These are phyloP conservation scores for Triglochin maritima DNA, from an alignment of 106 monocot genomes.

Conservation along the genomic window DNA sequence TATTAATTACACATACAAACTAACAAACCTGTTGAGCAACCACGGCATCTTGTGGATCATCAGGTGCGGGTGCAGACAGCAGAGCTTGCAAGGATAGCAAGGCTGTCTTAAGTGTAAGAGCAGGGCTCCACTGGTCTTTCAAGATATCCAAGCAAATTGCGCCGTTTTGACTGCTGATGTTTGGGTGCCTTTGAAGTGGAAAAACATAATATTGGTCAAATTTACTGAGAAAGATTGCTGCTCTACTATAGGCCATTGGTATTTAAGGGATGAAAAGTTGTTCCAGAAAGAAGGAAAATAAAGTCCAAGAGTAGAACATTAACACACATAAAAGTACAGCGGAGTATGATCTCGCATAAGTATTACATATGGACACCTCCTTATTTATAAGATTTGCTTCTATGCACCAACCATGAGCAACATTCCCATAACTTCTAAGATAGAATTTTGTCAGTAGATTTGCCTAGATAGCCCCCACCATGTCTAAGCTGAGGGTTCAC, in stretches of 20 bases:
- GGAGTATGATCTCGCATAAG: no score
- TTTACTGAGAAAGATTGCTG: not conserved
- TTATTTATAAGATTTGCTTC: no score
- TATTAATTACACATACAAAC: not conserved
- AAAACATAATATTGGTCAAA: constrained; percentile 19
- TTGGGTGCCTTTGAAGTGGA: constrained; percentile 65
- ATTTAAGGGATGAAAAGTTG: no score
- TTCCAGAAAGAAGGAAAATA: no score
- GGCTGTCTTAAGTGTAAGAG: constrained; percentile 90
- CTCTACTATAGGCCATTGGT: not conserved
- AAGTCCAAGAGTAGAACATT: no score
- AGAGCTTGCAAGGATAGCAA: constrained; percentile 90
- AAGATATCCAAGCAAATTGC: constrained; percentile 98
- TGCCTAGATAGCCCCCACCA: no score
- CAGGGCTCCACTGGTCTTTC: constrained; percentile 99
- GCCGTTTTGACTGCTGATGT: constrained; percentile 99
- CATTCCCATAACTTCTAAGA: no score
- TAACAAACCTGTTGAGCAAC: constrained; percentile 99
- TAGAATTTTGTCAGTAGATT: no score
- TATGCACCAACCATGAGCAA: no score
- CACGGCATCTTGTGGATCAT: constrained; percentile 99
- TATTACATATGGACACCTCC: no score
- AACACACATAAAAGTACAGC: no score
- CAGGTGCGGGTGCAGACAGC: constrained; percentile 86
- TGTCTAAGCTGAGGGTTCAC: no score